Conservation (phyloP, 495 filamentous ascomycete species). For the Poronia punctata region DNA sequence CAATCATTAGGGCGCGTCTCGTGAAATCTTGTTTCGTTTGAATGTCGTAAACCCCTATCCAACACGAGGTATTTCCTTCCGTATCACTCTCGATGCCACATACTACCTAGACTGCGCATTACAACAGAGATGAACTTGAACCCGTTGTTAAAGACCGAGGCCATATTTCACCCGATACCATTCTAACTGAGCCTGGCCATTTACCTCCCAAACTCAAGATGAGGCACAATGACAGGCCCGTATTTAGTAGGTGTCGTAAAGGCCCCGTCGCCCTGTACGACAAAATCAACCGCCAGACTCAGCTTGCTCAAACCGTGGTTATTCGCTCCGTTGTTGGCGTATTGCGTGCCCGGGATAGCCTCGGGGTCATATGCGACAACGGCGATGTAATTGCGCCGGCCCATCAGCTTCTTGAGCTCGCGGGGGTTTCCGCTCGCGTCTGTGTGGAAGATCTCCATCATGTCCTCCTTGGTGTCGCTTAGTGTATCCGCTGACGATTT, state of each 20-base stretch:
- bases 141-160: too few relatives aligned
- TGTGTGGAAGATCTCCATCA: slow-evolving; percentile 97
- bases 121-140: too few relatives aligned
- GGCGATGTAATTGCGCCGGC: slow-evolving; percentile 85
- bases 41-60: too few relatives aligned
- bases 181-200: too few relatives aligned
- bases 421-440: slow-evolving; percentile 74
- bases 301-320: slow-evolving; percentile 52
- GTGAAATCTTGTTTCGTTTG: too few relatives aligned
- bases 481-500: slow-evolving; percentile 53
- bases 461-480: slow-evolving; percentile 96
- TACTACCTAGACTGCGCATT: too few relatives aligned
- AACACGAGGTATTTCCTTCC: too few relatives aligned
- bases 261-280: slow-evolving; percentile 86
- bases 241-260: slow-evolving; percentile 84
- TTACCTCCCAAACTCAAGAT: slow-evolving; percentile 72
- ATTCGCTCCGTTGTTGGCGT: slow-evolving; percentile 31
- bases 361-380: slow-evolving; percentile 91
- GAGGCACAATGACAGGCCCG: slow-evolving; percentile 91
- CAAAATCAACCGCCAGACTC: slow-evolving; percentile 90
- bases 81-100: too few relatives aligned
- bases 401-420: slow-evolving; percentile 88
- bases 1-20: too few relatives aligned
- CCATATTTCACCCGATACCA: too few relatives aligned
- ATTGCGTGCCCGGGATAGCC: slow-evolving; percentile 50